phyloP scores from a whole-genome alignment of 768 basidiomycete genomes.

The Dendrothele bispora region DNA sequence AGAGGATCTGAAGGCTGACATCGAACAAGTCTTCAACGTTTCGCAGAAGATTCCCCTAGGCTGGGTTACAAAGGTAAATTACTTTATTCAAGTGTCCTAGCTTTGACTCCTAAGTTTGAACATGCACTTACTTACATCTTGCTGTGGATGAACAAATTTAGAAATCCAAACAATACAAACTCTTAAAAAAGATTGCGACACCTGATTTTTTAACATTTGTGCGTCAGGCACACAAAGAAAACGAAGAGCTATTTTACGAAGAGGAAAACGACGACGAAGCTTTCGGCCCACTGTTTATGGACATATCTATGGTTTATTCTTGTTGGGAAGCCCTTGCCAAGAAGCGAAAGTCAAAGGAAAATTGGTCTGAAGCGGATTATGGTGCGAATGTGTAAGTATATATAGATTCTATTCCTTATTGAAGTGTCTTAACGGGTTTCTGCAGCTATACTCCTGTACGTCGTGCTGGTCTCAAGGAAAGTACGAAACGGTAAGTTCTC shows the following conservation, averaged over 20 bases:
- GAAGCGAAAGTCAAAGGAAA: conserved; percentile 45
- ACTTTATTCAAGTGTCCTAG: background rate
- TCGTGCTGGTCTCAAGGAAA: conserved; percentile 40
- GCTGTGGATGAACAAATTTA: conserved; percentile 8
- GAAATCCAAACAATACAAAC: conserved; percentile 24
- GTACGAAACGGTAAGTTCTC: conserved; percentile 39
- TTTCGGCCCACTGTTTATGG: conserved; percentile 30
- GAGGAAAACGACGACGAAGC: conserved; percentile 12
- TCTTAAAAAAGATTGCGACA: conserved; percentile 20
- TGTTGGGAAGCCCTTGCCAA: conserved; percentile 44
- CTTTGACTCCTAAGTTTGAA: background rate
- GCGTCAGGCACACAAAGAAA: conserved; percentile 20
- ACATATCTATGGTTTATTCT: conserved; percentile 38
- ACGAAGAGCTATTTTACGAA: conserved; percentile 41
- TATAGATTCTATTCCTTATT: background rate
- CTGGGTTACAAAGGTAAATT: conserved; percentile 43
- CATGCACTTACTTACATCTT: background rate
- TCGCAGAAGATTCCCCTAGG: conserved; percentile 32
- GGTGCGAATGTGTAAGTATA: conserved; percentile 52
- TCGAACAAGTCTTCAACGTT: conserved; percentile 39
- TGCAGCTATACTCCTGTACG: conserved; percentile 50
- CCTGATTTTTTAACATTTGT: conserved; percentile 32
- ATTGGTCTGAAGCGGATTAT: conserved; percentile 55
- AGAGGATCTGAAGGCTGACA: conserved; percentile 31
- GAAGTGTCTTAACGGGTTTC: background rate